phyloP scores from a whole-genome alignment of 2,329 filamentous ascomycete genomes.

The Dothidotthia symphoricarpi region DNA sequence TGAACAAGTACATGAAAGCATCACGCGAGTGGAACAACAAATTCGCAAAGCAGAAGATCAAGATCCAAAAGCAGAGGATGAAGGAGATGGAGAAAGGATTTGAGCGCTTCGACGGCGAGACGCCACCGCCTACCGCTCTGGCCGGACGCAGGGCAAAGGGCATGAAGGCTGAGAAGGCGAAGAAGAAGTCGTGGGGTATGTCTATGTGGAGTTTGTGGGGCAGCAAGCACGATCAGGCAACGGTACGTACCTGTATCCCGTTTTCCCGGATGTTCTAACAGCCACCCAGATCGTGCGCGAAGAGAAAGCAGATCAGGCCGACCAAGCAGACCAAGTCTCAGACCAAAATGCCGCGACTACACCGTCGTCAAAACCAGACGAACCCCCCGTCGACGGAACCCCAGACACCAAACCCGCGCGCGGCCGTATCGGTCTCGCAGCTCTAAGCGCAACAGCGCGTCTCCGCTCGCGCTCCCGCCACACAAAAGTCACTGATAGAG shows the following conservation, averaged over 20 bases:
- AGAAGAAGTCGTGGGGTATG: constrained; percentile 71
- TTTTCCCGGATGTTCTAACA: constrained; percentile 1
- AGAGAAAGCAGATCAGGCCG: constrained; percentile 30
- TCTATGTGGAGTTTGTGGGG: constrained; percentile 85
- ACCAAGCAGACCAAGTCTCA: constrained; percentile 28
- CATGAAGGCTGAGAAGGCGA: constrained; percentile 51
- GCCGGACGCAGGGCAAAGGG: constrained; percentile 64
- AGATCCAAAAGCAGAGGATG: constrained; percentile 70
- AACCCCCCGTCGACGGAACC: constrained; percentile 39
- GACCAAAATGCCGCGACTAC: constrained; percentile 28
- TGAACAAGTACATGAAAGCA: constrained; percentile 78
- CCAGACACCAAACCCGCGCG: constrained; percentile 8
- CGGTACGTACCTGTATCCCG: constrained; percentile 48
- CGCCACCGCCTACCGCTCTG: constrained; percentile 78
- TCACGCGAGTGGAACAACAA: constrained; percentile 71
- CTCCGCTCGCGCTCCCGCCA: constrained; percentile 32
- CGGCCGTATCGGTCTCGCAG: constrained; percentile 8
- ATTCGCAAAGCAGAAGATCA: constrained; percentile 67
- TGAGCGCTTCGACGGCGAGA: constrained; percentile 67
- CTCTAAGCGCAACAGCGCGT: constrained; percentile 8
- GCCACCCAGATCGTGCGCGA: constrained; percentile 33
- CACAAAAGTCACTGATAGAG: constrained; percentile 34
- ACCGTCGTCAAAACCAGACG: constrained; percentile 10
- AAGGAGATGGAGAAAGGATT: constrained; percentile 72
- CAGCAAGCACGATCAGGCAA: constrained; percentile 80